Percentiles rank a stretch among this genome's conserved stretches.
Evolutionary conservation across 331 rosid genomes (phyloP).

Genomic region (Saraca asoca): DNA sequence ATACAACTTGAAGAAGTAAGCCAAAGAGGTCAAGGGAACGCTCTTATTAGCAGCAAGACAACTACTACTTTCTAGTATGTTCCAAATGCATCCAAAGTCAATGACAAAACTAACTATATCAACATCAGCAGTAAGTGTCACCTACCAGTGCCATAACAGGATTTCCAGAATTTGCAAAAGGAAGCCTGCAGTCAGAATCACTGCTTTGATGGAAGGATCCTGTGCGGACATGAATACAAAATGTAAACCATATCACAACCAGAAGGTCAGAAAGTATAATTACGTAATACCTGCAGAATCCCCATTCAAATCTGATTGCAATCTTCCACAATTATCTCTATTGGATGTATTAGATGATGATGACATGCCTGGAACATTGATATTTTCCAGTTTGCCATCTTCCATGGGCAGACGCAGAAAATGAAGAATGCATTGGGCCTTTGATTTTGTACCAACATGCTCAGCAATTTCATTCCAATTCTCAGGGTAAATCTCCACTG

Average conservation of each 20-base stretch:
- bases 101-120: constrained; percentile 30
- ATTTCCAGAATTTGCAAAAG: constrained; percentile 94
- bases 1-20: constrained; percentile 29
- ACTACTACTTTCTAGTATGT: neutral
- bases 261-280: constrained; percentile 23
- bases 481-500: constrained; percentile 85
- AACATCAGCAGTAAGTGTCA: constrained; percentile 30
- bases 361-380: constrained; percentile 71
- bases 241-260: constrained; percentile 35
- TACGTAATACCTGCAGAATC: constrained; percentile 67
- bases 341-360: constrained; percentile 48
- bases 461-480: constrained; percentile 97
- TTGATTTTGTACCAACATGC: constrained; percentile 91
- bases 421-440: constrained; percentile 97
- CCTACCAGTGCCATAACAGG: constrained; percentile 98
- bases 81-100: constrained; percentile 22
- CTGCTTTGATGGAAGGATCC: constrained; percentile 60
- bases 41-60: no score
- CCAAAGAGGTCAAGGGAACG: neutral
- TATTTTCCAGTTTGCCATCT: constrained; percentile 86
- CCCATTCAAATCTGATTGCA: constrained; percentile 57
- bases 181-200: constrained; percentile 65
- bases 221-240: constrained; percentile 39
- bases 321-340: constrained; percentile 55
- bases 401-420: constrained; percentile 94